These are phyloP conservation scores for Coemansia sp. DNA, from an alignment of 192 early-diverging fungal species.

Conservation along the genomic window DNA sequence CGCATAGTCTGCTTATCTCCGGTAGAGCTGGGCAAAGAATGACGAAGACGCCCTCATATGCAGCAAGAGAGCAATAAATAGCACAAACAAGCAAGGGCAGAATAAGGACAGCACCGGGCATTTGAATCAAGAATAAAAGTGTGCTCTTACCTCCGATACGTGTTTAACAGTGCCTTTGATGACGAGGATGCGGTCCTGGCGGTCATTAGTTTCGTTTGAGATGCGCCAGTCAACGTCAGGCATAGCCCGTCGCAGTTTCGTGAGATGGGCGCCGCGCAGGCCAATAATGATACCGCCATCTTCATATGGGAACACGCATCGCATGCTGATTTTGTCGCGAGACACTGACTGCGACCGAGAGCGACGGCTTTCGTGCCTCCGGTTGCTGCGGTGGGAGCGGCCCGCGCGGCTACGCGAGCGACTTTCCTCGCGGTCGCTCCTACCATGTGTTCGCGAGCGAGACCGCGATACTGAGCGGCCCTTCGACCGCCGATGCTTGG, in stretches of 20 bases:
- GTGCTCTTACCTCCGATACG: slow-evolving; percentile 42
- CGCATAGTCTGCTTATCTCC: not conserved
- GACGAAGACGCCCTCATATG: not conserved
- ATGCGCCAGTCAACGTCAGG: slow-evolving; percentile 49
- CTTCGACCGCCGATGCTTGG: slow-evolving; percentile 13
- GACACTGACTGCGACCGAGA: slow-evolving; percentile 18
- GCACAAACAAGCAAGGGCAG: not conserved
- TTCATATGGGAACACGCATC: slow-evolving; percentile 53
- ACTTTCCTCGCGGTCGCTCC: slow-evolving; percentile 13
- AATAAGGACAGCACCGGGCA: not conserved
- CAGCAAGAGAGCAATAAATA: not conserved
- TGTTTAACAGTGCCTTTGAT: slow-evolving; percentile 37
- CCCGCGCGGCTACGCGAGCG: slow-evolving; percentile 19
- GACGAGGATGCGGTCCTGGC: slow-evolving; percentile 50
- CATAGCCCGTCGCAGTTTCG: slow-evolving; percentile 42
- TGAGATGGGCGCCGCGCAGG: slow-evolving; percentile 46
- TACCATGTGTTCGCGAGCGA: slow-evolving; percentile 20
- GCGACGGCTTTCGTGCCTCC: not conserved
- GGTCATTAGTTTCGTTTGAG: slow-evolving; percentile 53
- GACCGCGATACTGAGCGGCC: slow-evolving; percentile 17
- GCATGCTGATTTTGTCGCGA: slow-evolving; percentile 44
- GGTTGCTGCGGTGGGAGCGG: slow-evolving; percentile 5
- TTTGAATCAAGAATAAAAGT: not conserved
- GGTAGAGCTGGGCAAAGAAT: not conserved
- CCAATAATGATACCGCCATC: slow-evolving; percentile 56